Evolutionary conservation across 805 yeast species (phyloP), one percentile per base, ranked within the genome.

Genomic region (Pichia phayaonensis): DNA sequence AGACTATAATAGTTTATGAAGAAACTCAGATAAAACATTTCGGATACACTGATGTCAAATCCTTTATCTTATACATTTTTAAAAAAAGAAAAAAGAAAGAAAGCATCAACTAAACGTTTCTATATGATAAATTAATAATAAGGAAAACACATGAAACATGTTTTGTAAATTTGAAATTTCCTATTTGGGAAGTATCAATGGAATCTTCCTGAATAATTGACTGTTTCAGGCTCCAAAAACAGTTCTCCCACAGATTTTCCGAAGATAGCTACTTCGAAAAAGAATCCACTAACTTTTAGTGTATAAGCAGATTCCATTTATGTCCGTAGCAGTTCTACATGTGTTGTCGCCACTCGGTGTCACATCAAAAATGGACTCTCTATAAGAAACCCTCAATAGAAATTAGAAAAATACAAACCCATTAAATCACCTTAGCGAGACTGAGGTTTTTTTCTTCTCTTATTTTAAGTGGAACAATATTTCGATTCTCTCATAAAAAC

Each of bases 141-240:
- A 8, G 39, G 10, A 7, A 22, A 40, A 15, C 20, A 40, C 26
- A 26, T 24, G 27, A 39, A 38, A 29, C 15, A 26, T 49, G 52
- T 40, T 42, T 49, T 21, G 42, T 26, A 44, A 26, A 39, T 2
- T 21, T 3, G 18, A 20, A 44, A 43, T 50, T 50, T 2, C 53
- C 53, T 44, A 8, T 41, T 45, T 44, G 39, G 50, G 53, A 27
- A 27, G 11, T 16, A 6, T 26, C 53, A 50, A 50, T 50, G 47
- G 21, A 13, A n/a, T 12, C 13, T 42, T 15, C 21, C 12, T 20
- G 15, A 39, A 39, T 39, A 4, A 8, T 21, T 39, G 22, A 20
- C 8, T 16, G 38, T 34, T 34, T 34, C 38, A 34, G n/a, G 12
- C n/a, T 6, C 7, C 12, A 13, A 13, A 29, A 15, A n/a, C n/a